Evolutionary conservation across 2,329 filamentous ascomycete genomes (phyloP).

Genomic region (Monosporascus sp.): DNA sequence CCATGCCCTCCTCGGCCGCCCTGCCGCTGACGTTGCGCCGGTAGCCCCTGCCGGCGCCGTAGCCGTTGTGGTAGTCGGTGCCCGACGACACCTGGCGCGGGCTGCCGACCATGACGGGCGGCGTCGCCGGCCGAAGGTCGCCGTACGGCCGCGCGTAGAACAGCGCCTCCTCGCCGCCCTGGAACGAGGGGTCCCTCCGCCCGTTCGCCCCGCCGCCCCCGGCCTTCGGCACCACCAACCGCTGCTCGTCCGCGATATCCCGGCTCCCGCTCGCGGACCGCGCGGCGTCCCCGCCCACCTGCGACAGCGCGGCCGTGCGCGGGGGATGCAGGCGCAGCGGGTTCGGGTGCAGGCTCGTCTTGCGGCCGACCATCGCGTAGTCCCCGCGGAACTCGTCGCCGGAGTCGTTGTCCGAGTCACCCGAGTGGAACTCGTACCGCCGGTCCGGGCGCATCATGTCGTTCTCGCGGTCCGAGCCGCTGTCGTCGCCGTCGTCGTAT

Average conservation of each 20-base stretch:
- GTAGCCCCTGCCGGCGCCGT: constrained; percentile 24
- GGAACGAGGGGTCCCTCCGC: constrained; percentile 41
- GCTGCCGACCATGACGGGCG: constrained; percentile 47
- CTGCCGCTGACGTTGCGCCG: constrained; percentile 67
- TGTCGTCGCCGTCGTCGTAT: constrained; percentile 27
- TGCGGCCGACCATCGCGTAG: constrained; percentile 16
- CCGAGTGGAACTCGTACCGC: constrained; percentile 1
- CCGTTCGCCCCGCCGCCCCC: constrained; percentile 14
- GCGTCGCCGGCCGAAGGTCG: constrained; percentile 47
- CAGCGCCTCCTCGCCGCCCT: constrained; percentile 37
- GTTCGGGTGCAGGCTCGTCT: constrained; percentile 38
- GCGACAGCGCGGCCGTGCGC: constrained; percentile 33
- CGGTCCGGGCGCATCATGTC: constrained; percentile 16
- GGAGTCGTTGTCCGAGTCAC: constrained; percentile 33
- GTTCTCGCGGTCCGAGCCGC: constrained; percentile 17
- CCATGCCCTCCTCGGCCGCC: constrained; percentile 65
- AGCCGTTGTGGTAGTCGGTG: constrained; percentile 47
- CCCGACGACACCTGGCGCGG: constrained; percentile 54
- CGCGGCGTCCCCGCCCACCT: constrained; percentile 39
- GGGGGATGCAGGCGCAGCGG: constrained; percentile 49
- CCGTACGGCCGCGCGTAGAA: constrained; percentile 57
- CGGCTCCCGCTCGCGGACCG: constrained; percentile 37
- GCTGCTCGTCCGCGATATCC: constrained; percentile 41
- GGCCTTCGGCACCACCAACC: constrained; percentile 8
- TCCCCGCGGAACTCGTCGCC: constrained; percentile 25